Conservation (phyloP, 1,139 yeast genomes). For the Pneumocystis jirovecii region DNA sequence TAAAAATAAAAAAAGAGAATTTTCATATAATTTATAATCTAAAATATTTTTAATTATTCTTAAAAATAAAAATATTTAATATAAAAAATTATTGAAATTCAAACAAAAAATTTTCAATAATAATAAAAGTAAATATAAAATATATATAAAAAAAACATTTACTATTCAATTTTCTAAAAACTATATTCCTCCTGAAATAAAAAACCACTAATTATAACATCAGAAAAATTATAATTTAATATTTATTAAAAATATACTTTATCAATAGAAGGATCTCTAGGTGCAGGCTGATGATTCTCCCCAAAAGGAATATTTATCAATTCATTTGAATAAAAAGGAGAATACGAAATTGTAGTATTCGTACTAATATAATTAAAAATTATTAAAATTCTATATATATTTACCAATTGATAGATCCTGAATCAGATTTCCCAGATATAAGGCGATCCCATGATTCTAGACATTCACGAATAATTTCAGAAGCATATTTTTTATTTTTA, state of each 20-base stretch:
- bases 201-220: not conserved
- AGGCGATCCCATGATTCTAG: constrained; percentile 64
- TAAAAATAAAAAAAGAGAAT: not conserved
- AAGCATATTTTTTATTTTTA: constrained; percentile 53
- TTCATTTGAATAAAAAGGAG: not conserved
- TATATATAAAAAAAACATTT: not conserved
- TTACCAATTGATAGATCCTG: constrained; percentile 13
- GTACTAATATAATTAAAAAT: not conserved
- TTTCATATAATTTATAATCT: not conserved
- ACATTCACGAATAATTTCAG: constrained; percentile 58
- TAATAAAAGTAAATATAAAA: not conserved
- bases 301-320: not conserved
- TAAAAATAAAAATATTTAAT: not conserved
- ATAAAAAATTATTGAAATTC: not conserved
- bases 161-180: not conserved
- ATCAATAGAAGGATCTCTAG: not conserved
- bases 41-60: not conserved
- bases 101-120: not conserved
- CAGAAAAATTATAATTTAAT: not conserved
- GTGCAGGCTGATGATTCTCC: not conserved
- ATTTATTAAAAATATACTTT: not conserved
- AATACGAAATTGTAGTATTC: not conserved
- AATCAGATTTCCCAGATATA: constrained; percentile 38
- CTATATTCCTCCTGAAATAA: not conserved
- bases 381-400: not conserved